Conservation (phyloP, 2,329 filamentous ascomycete species). For the Scytalidium lignicola region DNA sequence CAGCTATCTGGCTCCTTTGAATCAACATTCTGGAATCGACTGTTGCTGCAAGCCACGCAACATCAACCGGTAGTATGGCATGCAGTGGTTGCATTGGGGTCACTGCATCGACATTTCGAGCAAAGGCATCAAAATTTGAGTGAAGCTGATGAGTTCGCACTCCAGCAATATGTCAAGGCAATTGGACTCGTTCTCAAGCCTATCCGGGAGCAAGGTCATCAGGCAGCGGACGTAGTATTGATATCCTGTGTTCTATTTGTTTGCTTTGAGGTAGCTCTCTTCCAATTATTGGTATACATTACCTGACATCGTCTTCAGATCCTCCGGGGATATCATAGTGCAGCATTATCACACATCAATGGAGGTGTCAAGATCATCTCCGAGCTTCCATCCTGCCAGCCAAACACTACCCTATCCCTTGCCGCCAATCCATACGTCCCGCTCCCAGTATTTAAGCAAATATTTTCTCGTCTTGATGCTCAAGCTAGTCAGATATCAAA, state of each 20-base stretch:
- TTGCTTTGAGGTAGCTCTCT: too few relatives aligned
- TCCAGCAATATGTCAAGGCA: too few relatives aligned
- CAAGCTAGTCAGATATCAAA: too few relatives aligned
- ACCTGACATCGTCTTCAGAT: background rate
- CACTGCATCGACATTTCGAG: too few relatives aligned
- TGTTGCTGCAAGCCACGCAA: conserved; percentile 8
- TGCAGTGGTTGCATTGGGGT: conserved; percentile 9
- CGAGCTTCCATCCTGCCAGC: too few relatives aligned
- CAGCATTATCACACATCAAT: conserved; percentile 13
- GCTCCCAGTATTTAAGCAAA: too few relatives aligned
- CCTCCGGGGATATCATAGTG: background rate
- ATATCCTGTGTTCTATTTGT: conserved; percentile 16
- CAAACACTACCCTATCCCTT: too few relatives aligned
- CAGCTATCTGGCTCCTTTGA: conserved; percentile 8
- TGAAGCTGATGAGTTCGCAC: conserved; percentile 21
- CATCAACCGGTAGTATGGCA: conserved; percentile 8
- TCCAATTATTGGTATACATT: conserved; percentile 5
- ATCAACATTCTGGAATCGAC: conserved; percentile 6
- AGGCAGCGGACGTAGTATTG: conserved; percentile 10
- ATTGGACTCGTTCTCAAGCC: too few relatives aligned
- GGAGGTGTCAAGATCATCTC: too few relatives aligned
- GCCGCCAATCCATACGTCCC: too few relatives aligned
- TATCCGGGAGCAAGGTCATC: conserved; percentile 3
- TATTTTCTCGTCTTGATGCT: too few relatives aligned
- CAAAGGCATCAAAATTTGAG: too few relatives aligned